Percentiles rank a stretch among this genome's conserved stretches.
Conservation (phyloP, 371 early-diverging fungal species). For the Mortierella sp. region DNA sequence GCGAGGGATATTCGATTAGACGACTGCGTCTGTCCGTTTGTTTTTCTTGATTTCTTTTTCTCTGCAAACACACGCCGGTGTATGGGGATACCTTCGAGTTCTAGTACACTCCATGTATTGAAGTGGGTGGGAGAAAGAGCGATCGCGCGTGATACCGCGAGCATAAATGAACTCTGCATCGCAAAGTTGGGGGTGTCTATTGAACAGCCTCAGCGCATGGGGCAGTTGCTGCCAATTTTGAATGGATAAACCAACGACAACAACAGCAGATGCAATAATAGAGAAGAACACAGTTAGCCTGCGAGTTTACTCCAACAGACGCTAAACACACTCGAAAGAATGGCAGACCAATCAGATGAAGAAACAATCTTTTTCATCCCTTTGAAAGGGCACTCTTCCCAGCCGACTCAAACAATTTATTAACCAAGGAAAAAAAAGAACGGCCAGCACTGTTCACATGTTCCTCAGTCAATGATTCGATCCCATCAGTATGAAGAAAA, state of each 20-base stretch:
- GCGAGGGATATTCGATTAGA: no score
- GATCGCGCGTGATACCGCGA: slow-evolving; percentile 2
- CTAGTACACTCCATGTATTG: no score
- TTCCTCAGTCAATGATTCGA: neutral
- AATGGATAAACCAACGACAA: neutral
- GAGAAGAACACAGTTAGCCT: neutral
- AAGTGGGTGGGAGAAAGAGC: neutral
- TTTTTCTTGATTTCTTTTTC: neutral
- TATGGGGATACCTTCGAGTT: no score
- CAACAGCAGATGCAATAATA: neutral
- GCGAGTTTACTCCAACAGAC: neutral
- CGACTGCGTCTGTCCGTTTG: neutral
- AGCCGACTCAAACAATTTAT: neutral
- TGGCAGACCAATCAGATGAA: neutral
- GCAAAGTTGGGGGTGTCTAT: neutral
- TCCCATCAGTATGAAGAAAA: neutral
- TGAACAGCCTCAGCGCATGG: neutral
- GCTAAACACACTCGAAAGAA: neutral
- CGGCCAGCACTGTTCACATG: neutral
- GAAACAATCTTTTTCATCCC: neutral
- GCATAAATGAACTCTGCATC: slow-evolving; percentile 1
- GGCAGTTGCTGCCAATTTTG: neutral
- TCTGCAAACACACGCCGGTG: no score
- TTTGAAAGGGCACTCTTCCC: neutral
- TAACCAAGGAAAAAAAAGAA: no score